Conservation (phyloP, 495 filamentous ascomycete species). For the Podospora pseudopauciseta region DNA sequence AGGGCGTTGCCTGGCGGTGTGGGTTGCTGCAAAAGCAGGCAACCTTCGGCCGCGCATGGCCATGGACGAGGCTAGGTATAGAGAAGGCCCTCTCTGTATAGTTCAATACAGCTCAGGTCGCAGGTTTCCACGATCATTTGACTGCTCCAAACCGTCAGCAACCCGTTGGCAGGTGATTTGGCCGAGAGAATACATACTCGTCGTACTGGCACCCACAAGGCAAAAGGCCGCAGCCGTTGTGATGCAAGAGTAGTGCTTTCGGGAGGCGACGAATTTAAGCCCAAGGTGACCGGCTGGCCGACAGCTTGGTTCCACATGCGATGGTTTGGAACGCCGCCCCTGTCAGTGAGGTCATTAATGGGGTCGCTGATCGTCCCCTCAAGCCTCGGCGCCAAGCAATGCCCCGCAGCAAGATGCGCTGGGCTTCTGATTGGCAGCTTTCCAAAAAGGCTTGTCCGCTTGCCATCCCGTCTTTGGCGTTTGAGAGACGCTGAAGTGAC, state of each 20-base stretch:
- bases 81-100: not conserved
- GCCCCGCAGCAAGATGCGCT: conserved; percentile 2
- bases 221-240: not conserved
- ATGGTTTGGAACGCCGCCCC: not conserved
- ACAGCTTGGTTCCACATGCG: not conserved
- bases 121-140: not conserved
- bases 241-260: not conserved
- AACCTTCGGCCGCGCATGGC: conserved; percentile 11
- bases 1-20: not conserved
- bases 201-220: not conserved
- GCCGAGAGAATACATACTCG: not conserved
- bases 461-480: not conserved
- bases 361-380: not conserved
- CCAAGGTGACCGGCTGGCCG: not conserved
- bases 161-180: not conserved
- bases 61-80: conserved; percentile 13
- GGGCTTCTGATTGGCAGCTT: not conserved
- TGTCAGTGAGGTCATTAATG: conserved; percentile 8
- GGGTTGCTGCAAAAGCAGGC: conserved; percentile 8
- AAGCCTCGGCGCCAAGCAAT: not conserved
- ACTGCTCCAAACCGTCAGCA: not conserved
- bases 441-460: not conserved
- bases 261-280: not conserved
- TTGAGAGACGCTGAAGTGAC: not conserved
- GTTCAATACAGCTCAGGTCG: not conserved